Percentiles rank a stretch among this genome's conserved stretches.
These are phyloP conservation scores for Erysiphe neolycopersici DNA, from an alignment of 2,329 filamentous ascomycete species.

Conservation along the genomic window DNA sequence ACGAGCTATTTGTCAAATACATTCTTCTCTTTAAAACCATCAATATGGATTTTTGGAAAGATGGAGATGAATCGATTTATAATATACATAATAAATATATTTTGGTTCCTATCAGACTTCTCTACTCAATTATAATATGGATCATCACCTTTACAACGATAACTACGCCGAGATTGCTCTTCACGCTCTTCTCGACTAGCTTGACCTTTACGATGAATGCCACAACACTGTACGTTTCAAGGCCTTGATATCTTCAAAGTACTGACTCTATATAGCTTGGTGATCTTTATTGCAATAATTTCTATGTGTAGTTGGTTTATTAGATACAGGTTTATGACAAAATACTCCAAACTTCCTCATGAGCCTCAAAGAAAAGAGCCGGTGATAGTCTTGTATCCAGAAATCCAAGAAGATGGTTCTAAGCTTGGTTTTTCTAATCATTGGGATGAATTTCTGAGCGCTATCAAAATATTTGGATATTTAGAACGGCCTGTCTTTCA, in stretches of 20 bases:
- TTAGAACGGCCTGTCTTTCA: constrained; percentile 92
- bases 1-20: too few relatives aligned
- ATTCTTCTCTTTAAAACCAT: too few relatives aligned
- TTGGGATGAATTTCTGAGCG: constrained; percentile 88
- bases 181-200: constrained; percentile 71
- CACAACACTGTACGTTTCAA: constrained; percentile 50
- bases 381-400: constrained; percentile 81
- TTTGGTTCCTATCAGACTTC: constrained; percentile 1
- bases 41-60: too few relatives aligned
- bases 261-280: constrained; percentile 23
- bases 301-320: constrained; percentile 87
- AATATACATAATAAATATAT: too few relatives aligned
- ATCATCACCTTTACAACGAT: constrained; percentile 64
- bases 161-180: constrained; percentile 68
- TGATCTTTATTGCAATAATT: constrained; percentile 50
- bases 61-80: too few relatives aligned
- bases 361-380: constrained; percentile 92
- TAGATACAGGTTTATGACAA: constrained; percentile 83
- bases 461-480: constrained; percentile 97
- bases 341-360: constrained; percentile 80
- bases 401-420: constrained; percentile 65
- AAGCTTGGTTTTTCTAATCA: constrained; percentile 92
- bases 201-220: constrained; percentile 97
- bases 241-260: constrained; percentile 3
- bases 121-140: constrained; percentile 44